Evolutionary conservation across 768 basidiomycete genomes (phyloP), one percentile per base, ranked within the genome.

Genomic region (Suillus lakei): DNA sequence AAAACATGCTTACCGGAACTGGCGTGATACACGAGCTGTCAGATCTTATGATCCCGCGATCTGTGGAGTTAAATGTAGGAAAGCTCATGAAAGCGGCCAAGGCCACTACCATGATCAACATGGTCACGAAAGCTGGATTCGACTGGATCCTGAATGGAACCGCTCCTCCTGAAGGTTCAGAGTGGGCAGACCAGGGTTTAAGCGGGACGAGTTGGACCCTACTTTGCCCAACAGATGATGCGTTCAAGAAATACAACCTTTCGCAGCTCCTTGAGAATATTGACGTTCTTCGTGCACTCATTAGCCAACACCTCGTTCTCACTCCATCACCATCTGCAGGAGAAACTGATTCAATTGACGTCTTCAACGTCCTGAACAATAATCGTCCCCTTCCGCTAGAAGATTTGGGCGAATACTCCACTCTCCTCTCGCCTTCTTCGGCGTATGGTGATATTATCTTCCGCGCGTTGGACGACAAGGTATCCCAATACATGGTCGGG

Each of bases 141-240:
- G 91, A 91, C 43, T 98, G 96, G 96, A 79, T 98, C 43, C 79
- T 98, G 63, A 90, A 98, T 68, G 97, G 96, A 5, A 92, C 89
- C 7, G 79, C 84, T 0, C 92, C 92, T 8, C 91, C 92, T 5
- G 86, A 88, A 69, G 90, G 82, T 62, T 90, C 90, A 12, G 80
- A 78, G 13, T 93, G 89, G 89, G 85, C 84, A 6, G 82, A 88
- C 18, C 72, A 76, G 63, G 82, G 78, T 53, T 70, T 84, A n/a
- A 72, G 74, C 23, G 83, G 81, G 30, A 78, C 76, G 10, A 89
- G 90, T 4, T 99, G 96, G 90, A 97, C 95, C 2, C 77, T 99
- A 5, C 83, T 99, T 26, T 96, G 93, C 69, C 98, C 98, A 4
- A 87, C 88, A 7, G 98, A 99, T 72, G 90, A 91, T 64, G 96